Conservation (phyloP, 164 flowering plant genomes). For the Brasenia schreberi region DNA sequence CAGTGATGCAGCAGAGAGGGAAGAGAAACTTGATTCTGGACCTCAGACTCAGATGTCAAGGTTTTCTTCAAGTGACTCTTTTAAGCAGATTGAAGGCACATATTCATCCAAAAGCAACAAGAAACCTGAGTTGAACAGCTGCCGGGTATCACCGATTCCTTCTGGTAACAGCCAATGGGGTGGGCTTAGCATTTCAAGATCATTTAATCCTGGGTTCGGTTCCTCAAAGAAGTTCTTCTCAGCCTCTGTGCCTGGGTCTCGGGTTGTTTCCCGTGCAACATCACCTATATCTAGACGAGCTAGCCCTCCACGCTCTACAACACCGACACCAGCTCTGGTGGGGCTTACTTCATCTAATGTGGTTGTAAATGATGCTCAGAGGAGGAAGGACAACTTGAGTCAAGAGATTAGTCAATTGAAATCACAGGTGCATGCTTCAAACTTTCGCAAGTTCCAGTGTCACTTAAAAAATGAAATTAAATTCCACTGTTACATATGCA, state of each 20-base stretch:
- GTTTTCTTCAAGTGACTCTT: conserved; percentile 47
- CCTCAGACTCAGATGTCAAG: conserved; percentile 34
- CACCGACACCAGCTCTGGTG: conserved; percentile 12
- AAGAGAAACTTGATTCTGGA: conserved; percentile 26
- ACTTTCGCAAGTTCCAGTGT: neutral
- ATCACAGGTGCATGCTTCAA: conserved; percentile 43
- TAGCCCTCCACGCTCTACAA: conserved; percentile 31
- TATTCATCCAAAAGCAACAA: conserved; percentile 10
- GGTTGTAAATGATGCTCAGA: conserved; percentile 23
- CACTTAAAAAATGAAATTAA: neutral
- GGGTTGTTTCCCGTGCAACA: conserved; percentile 37
- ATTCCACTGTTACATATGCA: neutral
- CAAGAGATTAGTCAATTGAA: conserved; percentile 45
- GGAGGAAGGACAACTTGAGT: conserved; percentile 25
- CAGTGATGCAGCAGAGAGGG: conserved; percentile 31
- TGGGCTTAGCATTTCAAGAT: conserved; percentile 16
- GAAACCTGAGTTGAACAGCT: conserved; percentile 19
- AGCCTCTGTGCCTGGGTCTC: conserved; percentile 41
- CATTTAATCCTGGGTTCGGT: conserved; percentile 20
- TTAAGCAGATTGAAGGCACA: conserved; percentile 27
- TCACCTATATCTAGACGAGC: conserved; percentile 44
- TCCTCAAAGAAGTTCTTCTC: conserved; percentile 24
- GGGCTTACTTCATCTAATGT: conserved; percentile 22
- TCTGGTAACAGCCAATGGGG: conserved; percentile 30
- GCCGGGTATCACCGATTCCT: conserved; percentile 16